Base-by-base conservation (phyloP, 805 yeast species). In the Kodamaea leandrae region DNA sequence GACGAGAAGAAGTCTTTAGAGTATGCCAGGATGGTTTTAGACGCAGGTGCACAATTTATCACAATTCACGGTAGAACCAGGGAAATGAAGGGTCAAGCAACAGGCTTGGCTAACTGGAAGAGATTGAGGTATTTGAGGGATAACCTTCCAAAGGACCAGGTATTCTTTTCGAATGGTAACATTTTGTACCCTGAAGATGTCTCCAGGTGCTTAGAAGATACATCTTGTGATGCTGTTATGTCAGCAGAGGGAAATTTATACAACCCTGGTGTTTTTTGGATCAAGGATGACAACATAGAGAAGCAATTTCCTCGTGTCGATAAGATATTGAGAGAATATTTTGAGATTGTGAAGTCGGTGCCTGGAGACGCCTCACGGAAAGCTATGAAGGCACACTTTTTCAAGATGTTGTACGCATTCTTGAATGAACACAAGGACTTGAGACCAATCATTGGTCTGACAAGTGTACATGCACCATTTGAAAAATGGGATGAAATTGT, bases 11-110 rank as follows among this genome's bases (percentile, higher is more conserved):
- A 89, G 68, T 78, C 91, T 2, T 71, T 93, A 39, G 82, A 76
- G 28, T 93, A 93, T 57, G 98, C 99, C 4, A 79, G 78, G 59
- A 81, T 86, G 87, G 89, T 93, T 19, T 69, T 93, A 15, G 74
- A 73, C 45, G 96, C 98, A 0, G 99, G 99, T 8, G 99, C 99
- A 0, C 96, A 90, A 64, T 86, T 91, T 60, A 68, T 93, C 27
- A 89, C 97, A 1, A 85, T 93, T 6, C 99, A 93, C 61, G 98
- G 98, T 2, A 77, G 99, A 52, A 83, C 97, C 1, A 75, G 99
- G 49, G 99, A 91, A 43, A 91, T 89, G 95, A 93, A 93, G 63
- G 99, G 99, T 5, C 98, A 91, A 60, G 77, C 78, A 44, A 91
- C 99, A 0, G 99, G 99, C 0, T 66, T 93, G 37, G 98, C 99